A percentile compares a stretch with the other conserved stretches of the same genome.
These are phyloP conservation scores for Parmelia sp. DNA, from an alignment of 495 filamentous ascomycete species.

Conservation along the genomic window DNA sequence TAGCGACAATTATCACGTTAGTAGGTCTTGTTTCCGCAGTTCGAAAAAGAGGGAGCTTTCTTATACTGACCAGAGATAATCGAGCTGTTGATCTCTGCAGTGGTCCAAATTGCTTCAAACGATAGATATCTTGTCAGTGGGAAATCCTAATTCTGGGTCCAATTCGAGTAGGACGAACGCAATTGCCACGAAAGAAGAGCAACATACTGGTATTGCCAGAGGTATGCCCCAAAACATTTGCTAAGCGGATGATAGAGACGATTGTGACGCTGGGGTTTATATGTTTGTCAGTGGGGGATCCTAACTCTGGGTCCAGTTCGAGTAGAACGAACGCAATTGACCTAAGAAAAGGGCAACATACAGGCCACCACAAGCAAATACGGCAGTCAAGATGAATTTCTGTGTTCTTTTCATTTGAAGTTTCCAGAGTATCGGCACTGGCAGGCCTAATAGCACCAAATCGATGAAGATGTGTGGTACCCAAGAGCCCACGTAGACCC, in stretches of 20 bases:
- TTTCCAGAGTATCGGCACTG: slow-evolving; percentile 39
- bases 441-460: slow-evolving; percentile 34
- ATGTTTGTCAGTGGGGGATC: not conserved
- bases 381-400: slow-evolving; percentile 24
- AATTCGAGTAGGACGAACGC: too few relatives aligned
- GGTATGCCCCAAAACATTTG: not conserved
- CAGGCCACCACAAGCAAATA: slow-evolving; percentile 20
- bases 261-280: slow-evolving; percentile 10
- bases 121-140: too few relatives aligned
- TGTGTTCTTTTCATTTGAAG: slow-evolving; percentile 32
- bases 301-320: not conserved
- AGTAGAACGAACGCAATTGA: too few relatives aligned
- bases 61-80: slow-evolving; percentile 19
- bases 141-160: too few relatives aligned
- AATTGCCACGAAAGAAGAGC: too few relatives aligned
- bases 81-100: slow-evolving; percentile 1
- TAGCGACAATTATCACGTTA: too few relatives aligned
- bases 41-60: not conserved
- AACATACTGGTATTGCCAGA: too few relatives aligned
- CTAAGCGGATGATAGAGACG: slow-evolving; percentile 13
- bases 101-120: too few relatives aligned
- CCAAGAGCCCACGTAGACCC: slow-evolving; percentile 25
- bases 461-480: slow-evolving; percentile 33
- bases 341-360: slow-evolving; percentile 4
- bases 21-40: too few relatives aligned